phyloP scores from a whole-genome alignment of 495 filamentous ascomycete genomes.

The Trichoderma erinaceum region DNA sequence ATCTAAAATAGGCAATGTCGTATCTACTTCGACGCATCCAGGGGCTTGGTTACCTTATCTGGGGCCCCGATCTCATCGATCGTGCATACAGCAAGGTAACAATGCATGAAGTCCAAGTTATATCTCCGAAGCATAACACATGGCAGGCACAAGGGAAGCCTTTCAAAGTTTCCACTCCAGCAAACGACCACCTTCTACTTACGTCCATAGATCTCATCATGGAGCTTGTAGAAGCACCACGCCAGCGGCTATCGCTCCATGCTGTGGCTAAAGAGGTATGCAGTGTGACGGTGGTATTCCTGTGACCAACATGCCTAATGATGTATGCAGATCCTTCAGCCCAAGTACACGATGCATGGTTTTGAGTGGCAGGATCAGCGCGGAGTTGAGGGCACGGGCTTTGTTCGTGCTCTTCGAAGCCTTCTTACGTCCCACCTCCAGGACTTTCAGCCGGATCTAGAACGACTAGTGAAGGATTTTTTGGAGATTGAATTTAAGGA shows the following conservation, averaged over 20 bases:
- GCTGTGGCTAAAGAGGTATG: background rate
- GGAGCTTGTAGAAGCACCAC: background rate
- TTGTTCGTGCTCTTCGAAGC: slow-evolving; percentile 26
- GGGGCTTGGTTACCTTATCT: background rate
- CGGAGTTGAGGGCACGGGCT: slow-evolving; percentile 24
- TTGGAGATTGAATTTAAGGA: background rate
- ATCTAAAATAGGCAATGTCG: background rate
- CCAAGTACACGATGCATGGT: slow-evolving; percentile 26
- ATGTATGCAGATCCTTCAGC: slow-evolving; percentile 11
- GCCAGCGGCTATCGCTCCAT: background rate
- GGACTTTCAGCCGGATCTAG: slow-evolving; percentile 18
- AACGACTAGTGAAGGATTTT: background rate
- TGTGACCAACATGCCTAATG: background rate
- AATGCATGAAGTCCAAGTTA: background rate
- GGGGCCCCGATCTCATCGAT: background rate
- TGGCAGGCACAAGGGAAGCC: background rate
- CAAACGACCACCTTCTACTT: background rate
- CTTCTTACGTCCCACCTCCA: slow-evolving; percentile 26
- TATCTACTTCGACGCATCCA: background rate
- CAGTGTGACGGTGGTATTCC: background rate
- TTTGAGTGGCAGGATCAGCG: slow-evolving; percentile 22
- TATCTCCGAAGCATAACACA: background rate
- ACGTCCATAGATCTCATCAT: background rate
- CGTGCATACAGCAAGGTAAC: background rate
- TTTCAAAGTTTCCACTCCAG: background rate